A percentile compares a stretch with the other conserved stretches of the same genome.
Conservation (phyloP, 768 basidiomycete genomes). For the Lactifluus pinguis region DNA sequence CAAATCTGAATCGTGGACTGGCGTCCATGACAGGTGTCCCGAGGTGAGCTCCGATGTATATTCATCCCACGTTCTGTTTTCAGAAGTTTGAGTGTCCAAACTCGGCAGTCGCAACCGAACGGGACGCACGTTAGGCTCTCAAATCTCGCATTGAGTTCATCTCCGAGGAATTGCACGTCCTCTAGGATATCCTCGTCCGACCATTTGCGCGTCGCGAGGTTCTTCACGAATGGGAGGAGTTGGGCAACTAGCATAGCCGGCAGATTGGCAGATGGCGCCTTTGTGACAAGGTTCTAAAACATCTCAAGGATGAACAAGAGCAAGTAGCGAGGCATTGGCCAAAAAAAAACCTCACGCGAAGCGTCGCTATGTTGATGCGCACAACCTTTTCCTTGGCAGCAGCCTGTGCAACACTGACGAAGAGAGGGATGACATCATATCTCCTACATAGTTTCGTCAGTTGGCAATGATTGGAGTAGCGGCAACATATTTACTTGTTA, state of each 20-base stretch:
- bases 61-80: slow-evolving; percentile 84
- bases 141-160: slow-evolving; percentile 78
- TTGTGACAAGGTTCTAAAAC: slow-evolving; percentile 74
- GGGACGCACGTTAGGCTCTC: slow-evolving; percentile 80
- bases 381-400: slow-evolving; percentile 98
- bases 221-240: slow-evolving; percentile 79
- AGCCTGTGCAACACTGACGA: slow-evolving; percentile 75
- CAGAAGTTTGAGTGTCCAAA: not conserved
- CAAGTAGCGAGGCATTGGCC: not conserved
- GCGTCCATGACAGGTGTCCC: slow-evolving; percentile 91
- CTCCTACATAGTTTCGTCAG: slow-evolving; percentile 42
- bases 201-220: slow-evolving; percentile 77
- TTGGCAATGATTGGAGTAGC: not conserved
- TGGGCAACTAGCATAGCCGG: slow-evolving; percentile 88
- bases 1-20: slow-evolving; percentile 90
- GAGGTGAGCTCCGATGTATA: slow-evolving; percentile 85
- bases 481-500: slow-evolving; percentile 54
- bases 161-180: slow-evolving; percentile 79
- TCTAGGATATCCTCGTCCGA: slow-evolving; percentile 93
- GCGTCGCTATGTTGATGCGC: slow-evolving; percentile 85
- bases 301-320: not conserved
- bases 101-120: not conserved
- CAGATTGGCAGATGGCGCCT: slow-evolving; percentile 81
- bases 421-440: slow-evolving; percentile 79
- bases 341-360: slow-evolving; percentile 47